These are phyloP conservation scores for Diplodia corticola DNA, from an alignment of 2,329 filamentous ascomycete species.

Conservation along the genomic window DNA sequence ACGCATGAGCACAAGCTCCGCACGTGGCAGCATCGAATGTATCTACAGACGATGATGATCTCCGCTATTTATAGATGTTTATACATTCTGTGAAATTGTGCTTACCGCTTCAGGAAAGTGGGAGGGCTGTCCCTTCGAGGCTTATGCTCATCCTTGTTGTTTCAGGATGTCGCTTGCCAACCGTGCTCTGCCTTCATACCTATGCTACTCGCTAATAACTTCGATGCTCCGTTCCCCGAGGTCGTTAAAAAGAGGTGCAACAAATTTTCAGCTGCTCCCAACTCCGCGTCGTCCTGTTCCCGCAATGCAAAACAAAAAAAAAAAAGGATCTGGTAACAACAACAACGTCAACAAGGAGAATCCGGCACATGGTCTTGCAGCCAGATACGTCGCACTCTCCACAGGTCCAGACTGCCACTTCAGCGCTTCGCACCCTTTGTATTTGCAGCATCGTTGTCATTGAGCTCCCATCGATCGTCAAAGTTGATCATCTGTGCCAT, in stretches of 20 bases:
- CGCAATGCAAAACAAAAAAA: not conserved
- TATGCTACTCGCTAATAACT: slow-evolving; percentile 2
- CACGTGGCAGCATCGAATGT: not conserved
- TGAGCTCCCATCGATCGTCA: slow-evolving; percentile 18
- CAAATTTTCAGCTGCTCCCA: not conserved
- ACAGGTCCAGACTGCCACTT: not conserved
- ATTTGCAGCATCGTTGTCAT: not conserved
- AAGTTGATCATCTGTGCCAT: slow-evolving; percentile 74
- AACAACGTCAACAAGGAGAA: not conserved
- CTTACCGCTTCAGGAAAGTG: slow-evolving; percentile 7
- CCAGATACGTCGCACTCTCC: not conserved
- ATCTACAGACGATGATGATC: not conserved
- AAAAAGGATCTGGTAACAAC: not conserved
- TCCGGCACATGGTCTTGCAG: not conserved
- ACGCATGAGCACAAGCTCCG: not conserved
- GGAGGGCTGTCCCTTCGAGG: not conserved
- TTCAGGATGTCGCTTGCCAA: not conserved
- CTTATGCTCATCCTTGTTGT: not conserved
- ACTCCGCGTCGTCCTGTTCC: not conserved
- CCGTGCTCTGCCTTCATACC: too few relatives aligned
- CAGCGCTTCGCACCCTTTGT: slow-evolving; percentile 7
- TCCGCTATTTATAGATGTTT: not conserved
- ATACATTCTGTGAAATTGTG: not conserved
- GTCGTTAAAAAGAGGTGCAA: not conserved
- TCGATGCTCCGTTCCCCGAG: not conserved